These are phyloP conservation scores for Alternaria sp. DNA, from an alignment of 2,329 filamentous ascomycete genomes.

Conservation along the genomic window DNA sequence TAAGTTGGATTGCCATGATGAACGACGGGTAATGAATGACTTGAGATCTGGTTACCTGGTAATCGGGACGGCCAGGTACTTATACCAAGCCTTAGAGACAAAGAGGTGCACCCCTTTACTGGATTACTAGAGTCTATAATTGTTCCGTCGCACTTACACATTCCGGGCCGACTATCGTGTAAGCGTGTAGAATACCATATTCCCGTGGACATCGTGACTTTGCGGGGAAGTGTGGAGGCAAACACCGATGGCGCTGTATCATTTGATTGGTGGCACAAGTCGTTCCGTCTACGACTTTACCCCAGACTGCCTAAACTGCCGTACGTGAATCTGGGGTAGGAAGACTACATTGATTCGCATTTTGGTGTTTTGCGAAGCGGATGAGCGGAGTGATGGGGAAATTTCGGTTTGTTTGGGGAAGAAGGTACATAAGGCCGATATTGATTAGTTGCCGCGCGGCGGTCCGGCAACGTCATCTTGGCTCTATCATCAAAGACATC, in stretches of 20 bases:
- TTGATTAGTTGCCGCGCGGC: conserved; percentile 1
- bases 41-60: background rate
- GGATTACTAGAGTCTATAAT: conserved; percentile 4
- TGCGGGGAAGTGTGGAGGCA: conserved; percentile 9
- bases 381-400: background rate
- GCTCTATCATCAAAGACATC: background rate
- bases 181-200: background rate
- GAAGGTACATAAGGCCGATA: background rate
- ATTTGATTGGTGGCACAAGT: conserved; percentile 20
- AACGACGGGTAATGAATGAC: background rate
- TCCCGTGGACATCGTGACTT: conserved; percentile 4
- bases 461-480: background rate
- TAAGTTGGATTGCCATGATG: background rate
- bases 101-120: background rate
- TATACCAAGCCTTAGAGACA: background rate
- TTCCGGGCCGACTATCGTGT: background rate
- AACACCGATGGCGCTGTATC: background rate
- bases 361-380: background rate
- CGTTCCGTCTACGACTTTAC: conserved; percentile 11
- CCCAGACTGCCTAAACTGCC: background rate
- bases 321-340: conserved; percentile 17
- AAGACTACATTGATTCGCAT: background rate
- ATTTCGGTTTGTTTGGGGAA: background rate
- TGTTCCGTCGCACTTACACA: conserved; percentile 8
- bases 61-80: background rate